These are phyloP conservation scores for Ustilago tritici DNA, from an alignment of 1,284 basidiomycete species.

Conservation along the genomic window DNA sequence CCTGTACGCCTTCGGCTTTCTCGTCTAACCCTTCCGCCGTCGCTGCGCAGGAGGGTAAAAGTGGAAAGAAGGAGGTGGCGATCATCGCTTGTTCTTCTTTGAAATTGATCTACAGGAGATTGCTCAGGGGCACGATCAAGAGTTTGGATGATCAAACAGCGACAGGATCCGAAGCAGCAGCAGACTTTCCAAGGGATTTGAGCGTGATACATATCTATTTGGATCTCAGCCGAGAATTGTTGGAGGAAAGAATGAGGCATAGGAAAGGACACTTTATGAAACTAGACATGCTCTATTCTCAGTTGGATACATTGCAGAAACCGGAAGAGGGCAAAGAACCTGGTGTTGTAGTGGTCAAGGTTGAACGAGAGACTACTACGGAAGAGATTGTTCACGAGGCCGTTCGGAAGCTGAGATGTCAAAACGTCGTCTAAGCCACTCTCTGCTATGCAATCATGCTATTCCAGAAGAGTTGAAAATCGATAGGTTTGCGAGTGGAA, in stretches of 20 bases:
- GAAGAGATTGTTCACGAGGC: conserved; percentile 15
- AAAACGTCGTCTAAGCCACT: not conserved
- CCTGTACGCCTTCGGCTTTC: too few relatives aligned
- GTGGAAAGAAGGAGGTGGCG: conserved; percentile 5
- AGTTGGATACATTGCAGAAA: conserved; percentile 82
- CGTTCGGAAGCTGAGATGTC: not conserved
- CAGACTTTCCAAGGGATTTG: conserved; percentile 8
- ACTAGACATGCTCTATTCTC: conserved; percentile 85
- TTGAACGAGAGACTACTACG: conserved; percentile 10
- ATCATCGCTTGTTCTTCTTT: conserved; percentile 90
- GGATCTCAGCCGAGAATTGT: conserved; percentile 76
- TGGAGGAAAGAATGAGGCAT: conserved; percentile 79
- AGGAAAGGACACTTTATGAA: conserved; percentile 90
- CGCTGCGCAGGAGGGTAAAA: not conserved
- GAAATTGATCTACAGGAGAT: conserved; percentile 82
- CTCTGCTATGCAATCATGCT: not conserved
- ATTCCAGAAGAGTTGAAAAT: not conserved
- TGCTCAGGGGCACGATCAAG: conserved; percentile 74
- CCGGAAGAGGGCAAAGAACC: conserved; percentile 71
- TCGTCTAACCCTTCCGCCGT: too few relatives aligned
- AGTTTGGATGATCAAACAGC: conserved; percentile 70
- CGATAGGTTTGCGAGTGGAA: not conserved
- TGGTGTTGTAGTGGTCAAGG: conserved; percentile 20
- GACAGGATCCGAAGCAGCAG: conserved; percentile 27
- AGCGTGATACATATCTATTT: conserved; percentile 85